Conservation (phyloP, 2,329 filamentous ascomycete species). For the Colletotrichum sp. region DNA sequence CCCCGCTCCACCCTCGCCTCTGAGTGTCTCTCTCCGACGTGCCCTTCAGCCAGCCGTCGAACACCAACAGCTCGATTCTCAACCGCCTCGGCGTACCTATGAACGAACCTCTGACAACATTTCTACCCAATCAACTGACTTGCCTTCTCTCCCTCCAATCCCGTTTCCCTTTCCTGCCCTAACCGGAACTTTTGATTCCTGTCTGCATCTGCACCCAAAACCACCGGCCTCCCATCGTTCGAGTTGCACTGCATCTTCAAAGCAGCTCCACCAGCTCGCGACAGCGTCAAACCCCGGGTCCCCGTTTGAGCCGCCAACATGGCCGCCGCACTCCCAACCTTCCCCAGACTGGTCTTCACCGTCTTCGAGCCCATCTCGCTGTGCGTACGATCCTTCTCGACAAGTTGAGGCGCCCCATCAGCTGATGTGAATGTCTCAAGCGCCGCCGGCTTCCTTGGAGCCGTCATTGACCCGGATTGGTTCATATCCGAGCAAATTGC, state of each 20-base stretch:
- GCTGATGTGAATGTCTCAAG: conserved; percentile 40
- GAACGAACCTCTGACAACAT: not conserved
- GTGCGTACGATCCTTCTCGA: conserved; percentile 45
- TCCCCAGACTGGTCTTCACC: conserved; percentile 72
- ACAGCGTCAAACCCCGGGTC: not conserved
- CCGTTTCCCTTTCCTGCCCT: not conserved
- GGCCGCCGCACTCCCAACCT: conserved; percentile 65
- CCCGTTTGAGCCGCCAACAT: conserved; percentile 38
- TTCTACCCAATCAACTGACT: not conserved
- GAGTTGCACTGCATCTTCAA: not conserved
- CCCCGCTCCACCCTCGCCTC: not conserved
- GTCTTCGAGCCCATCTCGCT: conserved; percentile 72
- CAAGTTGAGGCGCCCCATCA: not conserved
- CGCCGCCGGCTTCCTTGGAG: conserved; percentile 62
- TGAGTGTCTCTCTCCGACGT: not conserved
- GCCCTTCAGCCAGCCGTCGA: not conserved
- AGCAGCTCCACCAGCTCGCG: not conserved
- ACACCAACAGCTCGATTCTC: not conserved
- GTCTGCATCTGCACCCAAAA: not conserved
- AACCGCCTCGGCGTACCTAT: not conserved
- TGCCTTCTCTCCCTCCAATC: not conserved
- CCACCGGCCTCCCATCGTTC: not conserved
- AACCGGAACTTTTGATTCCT: not conserved
- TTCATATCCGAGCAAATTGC: conserved; percentile 70
- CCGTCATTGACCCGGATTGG: conserved; percentile 61